Percentiles rank a stretch among this genome's conserved stretches.
phyloP scores from a whole-genome alignment of 805 yeast species.

The Candida pini region DNA sequence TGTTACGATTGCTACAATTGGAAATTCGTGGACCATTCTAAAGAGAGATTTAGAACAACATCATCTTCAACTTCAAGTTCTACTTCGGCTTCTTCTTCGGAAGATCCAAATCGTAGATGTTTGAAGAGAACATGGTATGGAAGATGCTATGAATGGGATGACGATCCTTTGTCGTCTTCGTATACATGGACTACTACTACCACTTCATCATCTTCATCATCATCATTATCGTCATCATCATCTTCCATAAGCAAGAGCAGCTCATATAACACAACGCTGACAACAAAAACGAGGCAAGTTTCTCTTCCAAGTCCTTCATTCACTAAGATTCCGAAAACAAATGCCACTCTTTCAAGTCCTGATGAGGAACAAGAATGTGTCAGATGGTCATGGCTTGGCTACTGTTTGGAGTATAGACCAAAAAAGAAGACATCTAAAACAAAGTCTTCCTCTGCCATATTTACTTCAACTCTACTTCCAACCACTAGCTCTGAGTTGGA shows the following conservation, averaged over 20 bases:
- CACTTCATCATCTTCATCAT: background rate
- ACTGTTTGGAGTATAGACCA: slow-evolving; percentile 17
- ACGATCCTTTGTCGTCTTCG: slow-evolving; percentile 8
- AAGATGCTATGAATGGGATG: slow-evolving; percentile 31
- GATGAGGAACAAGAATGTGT: slow-evolving; percentile 8
- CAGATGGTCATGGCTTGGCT: slow-evolving; percentile 18
- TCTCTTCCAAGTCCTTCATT: background rate
- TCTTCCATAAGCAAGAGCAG: no score
- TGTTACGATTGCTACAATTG: slow-evolving; percentile 90
- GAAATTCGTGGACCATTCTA: slow-evolving; percentile 59
- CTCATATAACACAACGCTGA: no score
- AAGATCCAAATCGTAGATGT: slow-evolving; percentile 38
- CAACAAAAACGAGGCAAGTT: no score
- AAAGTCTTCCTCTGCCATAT: no score
- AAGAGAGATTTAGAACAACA: slow-evolving; percentile 19
- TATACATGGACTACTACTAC: slow-evolving; percentile 2
- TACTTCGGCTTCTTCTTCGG: slow-evolving; percentile 18
- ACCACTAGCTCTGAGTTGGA: background rate
- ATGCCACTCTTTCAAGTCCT: background rate
- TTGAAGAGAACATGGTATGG: slow-evolving; percentile 64
- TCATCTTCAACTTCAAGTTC: slow-evolving; percentile 23
- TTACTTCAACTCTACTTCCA: background rate
- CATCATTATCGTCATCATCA: background rate
- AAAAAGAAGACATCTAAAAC: no score
- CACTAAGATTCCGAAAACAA: slow-evolving; percentile 3